phyloP scores from a whole-genome alignment of 2,329 filamentous ascomycete species.

The Aspergillus neotritici region DNA sequence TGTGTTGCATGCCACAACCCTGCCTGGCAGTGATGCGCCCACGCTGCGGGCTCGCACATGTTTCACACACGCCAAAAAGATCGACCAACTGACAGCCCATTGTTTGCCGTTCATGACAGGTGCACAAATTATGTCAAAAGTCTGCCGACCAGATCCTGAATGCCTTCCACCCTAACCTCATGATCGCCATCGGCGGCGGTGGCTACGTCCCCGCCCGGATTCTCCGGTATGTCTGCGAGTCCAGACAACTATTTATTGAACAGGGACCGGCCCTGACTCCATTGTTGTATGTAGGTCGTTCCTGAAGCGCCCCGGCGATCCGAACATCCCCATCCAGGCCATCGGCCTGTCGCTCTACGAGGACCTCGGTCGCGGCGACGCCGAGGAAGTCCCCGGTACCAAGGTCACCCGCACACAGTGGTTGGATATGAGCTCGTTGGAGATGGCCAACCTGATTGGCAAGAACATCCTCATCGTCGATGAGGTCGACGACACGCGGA shows the following conservation, averaged over 20 bases:
- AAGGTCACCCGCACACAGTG: constrained; percentile 98
- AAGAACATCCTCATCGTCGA: constrained; percentile 91
- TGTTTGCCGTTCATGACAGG: constrained; percentile 48
- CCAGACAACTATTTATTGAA: neutral
- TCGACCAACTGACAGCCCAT: constrained; percentile 10
- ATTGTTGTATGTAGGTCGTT: constrained; percentile 59
- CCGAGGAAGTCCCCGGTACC: constrained; percentile 74
- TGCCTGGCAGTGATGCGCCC: too few species aligned
- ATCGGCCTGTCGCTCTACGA: constrained; percentile 98
- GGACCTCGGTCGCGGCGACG: constrained; percentile 59
- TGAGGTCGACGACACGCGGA: constrained; percentile 92
- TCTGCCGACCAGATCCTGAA: constrained; percentile 74
- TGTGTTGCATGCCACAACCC: too few species aligned
- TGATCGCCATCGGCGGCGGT: constrained; percentile 96
- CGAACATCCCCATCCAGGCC: constrained; percentile 98
- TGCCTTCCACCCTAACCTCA: constrained; percentile 86
- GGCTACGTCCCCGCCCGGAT: constrained; percentile 97
- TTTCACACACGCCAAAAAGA: neutral
- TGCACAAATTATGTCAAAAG: constrained; percentile 94
- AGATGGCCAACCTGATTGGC: constrained; percentile 83
- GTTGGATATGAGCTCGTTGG: constrained; percentile 81
- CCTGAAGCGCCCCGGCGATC: constrained; percentile 76
- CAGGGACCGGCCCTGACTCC: constrained; percentile 3
- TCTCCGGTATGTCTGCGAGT: constrained; percentile 55
- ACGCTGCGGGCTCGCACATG: too few species aligned